These are phyloP conservation scores for Claviceps sp. DNA, from an alignment of 2,329 filamentous ascomycete genomes.

Conservation along the genomic window DNA sequence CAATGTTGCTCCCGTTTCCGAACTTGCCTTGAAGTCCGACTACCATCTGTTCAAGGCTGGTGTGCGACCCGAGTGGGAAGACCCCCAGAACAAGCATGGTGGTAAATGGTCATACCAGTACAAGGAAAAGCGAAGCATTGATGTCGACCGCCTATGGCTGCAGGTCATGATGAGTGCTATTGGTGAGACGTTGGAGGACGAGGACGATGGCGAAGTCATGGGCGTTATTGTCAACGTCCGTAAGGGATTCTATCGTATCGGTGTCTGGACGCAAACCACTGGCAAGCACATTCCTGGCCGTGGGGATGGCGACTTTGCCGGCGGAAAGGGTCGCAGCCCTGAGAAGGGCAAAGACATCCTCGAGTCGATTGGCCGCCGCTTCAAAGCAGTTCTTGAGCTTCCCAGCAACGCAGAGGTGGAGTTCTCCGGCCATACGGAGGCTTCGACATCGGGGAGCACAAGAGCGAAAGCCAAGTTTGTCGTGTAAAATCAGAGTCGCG, in stretches of 20 bases:
- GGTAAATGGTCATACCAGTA: conserved; percentile 98
- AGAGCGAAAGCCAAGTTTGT: conserved; percentile 89
- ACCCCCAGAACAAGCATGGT: conserved; percentile 95
- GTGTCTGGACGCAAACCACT: conserved; percentile 91
- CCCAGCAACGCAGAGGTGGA: conserved; percentile 67
- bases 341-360: conserved; percentile 82
- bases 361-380: conserved; percentile 69
- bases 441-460: conserved; percentile 82
- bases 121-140: conserved; percentile 85
- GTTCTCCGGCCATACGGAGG: conserved; percentile 94
- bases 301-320: conserved; percentile 57
- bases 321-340: conserved; percentile 60
- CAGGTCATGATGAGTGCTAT: conserved; percentile 95
- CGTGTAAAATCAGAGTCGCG: conserved; percentile 43
- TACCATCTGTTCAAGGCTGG: conserved; percentile 99
- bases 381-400: conserved; percentile 85
- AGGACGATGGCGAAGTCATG: conserved; percentile 95
- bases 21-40: conserved; percentile 93
- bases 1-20: conserved; percentile 93
- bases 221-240: conserved; percentile 97
- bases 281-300: conserved; percentile 71
- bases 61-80: conserved; percentile 96
- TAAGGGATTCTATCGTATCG: conserved; percentile 95
- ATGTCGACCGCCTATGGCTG: conserved; percentile 92
- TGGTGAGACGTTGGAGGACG: conserved; percentile 91